Percentiles rank a stretch among this genome's conserved stretches.
phyloP scores from a whole-genome alignment of 2,329 filamentous ascomycete species.

The Trichoderma gracile region DNA sequence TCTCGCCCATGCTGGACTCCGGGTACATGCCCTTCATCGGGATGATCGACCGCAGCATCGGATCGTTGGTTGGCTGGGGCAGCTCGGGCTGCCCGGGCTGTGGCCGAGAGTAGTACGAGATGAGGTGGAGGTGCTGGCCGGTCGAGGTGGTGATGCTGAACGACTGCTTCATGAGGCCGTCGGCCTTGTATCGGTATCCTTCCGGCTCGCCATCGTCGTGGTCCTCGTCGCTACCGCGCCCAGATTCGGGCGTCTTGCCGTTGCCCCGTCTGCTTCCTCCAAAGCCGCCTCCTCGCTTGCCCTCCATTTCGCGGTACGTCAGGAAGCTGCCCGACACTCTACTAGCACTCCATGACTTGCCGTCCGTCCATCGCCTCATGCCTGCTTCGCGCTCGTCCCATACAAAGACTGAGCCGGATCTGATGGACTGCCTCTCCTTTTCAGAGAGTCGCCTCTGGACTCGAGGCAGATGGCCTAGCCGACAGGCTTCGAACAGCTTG shows the following conservation, averaged over 20 bases:
- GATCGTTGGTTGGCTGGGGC: slow-evolving; percentile 79
- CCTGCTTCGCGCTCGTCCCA: slow-evolving; percentile 98
- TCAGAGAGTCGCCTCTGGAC: slow-evolving; percentile 93
- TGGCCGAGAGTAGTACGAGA: slow-evolving; percentile 91
- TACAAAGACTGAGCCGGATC: slow-evolving; percentile 97
- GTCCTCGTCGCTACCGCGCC: slow-evolving; percentile 79
- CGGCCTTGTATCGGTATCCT: slow-evolving; percentile 91
- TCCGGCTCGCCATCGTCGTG: slow-evolving; percentile 83
- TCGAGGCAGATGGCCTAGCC: slow-evolving; percentile 82
- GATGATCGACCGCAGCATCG: slow-evolving; percentile 75
- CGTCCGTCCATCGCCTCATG: slow-evolving; percentile 98
- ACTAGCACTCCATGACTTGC: slow-evolving; percentile 98
- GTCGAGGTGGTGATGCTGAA: slow-evolving; percentile 96
- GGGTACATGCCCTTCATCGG: slow-evolving; percentile 96
- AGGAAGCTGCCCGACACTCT: slow-evolving; percentile 96
- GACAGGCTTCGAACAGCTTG: slow-evolving; percentile 96
- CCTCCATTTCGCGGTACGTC: slow-evolving; percentile 98
- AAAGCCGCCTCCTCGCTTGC: slow-evolving; percentile 84
- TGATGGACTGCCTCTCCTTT: slow-evolving; percentile 94
- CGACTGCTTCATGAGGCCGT: slow-evolving; percentile 98
- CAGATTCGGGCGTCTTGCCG: slow-evolving; percentile 81
- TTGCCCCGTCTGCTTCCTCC: slow-evolving; percentile 57
- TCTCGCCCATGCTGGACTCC: slow-evolving; percentile 88
- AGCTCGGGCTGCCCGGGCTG: slow-evolving; percentile 71
- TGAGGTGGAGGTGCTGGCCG: slow-evolving; percentile 89